A percentile compares a stretch with the other conserved stretches of the same genome.
Evolutionary conservation across 768 basidiomycete genomes (phyloP).

Genomic region (Lyophyllum semitale): DNA sequence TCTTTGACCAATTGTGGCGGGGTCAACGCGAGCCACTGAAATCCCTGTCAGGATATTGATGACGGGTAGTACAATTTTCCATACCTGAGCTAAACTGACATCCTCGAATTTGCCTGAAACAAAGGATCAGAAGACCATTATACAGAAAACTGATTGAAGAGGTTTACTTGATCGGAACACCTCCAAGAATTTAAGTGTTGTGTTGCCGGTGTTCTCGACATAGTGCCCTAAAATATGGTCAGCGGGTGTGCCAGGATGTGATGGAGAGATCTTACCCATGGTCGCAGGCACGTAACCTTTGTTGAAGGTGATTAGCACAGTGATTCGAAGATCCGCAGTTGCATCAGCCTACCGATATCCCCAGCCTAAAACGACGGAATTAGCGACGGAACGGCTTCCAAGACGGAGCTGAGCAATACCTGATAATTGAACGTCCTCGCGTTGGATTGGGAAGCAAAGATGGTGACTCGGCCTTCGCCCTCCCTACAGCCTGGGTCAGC

Average conservation of each 20-base stretch:
- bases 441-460: conserved; percentile 55
- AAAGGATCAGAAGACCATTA: conserved; percentile 1
- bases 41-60: background rate
- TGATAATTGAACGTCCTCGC: conserved; percentile 63
- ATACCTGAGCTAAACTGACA: conserved; percentile 48
- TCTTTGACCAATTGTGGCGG: conserved; percentile 19
- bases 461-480: conserved; percentile 54
- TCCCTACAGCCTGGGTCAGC: conserved; percentile 33
- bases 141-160: background rate
- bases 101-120: conserved; percentile 31
- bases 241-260: conserved; percentile 6
- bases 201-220: conserved; percentile 55
- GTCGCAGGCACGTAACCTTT: conserved; percentile 60
- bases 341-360: conserved; percentile 47
- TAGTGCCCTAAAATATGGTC: conserved; percentile 42
- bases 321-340: background rate
- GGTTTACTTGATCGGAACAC: conserved; percentile 44
- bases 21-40: conserved; percentile 25
- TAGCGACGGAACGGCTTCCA: background rate
- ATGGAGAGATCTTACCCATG: conserved; percentile 39
- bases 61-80: background rate
- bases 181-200: conserved; percentile 48
- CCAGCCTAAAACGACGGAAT: conserved; percentile 40
- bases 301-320: conserved; percentile 4
- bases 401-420: conserved; percentile 22